Evolutionary conservation across 371 early-diverging fungal genomes (phyloP), one percentile per base, ranked within the genome.

Genomic region (Apophysomyces variabilis): DNA sequence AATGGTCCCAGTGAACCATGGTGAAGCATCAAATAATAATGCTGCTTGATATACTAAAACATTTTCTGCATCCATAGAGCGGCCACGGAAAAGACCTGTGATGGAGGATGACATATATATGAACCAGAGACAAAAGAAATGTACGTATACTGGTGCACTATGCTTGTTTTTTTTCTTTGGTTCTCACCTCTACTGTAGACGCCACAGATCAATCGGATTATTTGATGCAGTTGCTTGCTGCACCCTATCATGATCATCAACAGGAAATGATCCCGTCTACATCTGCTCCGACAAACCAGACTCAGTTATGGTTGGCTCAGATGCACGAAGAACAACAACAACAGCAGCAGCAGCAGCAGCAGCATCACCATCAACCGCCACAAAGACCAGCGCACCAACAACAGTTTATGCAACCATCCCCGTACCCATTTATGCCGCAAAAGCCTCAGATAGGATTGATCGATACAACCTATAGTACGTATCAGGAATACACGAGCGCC

Each of bases 161-260:
- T 50, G 9, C 54, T n/a, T 50, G 7, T 50, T n/a, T 50, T 21
- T 21, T 47, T 1, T 2, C 14, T 4, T 43, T 12, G 0, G 7
- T 47, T 50, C 21, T 50, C 32, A n/a, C 21, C 9, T 50, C 21
- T n/a, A 9, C 13, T 26, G 3, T 50, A 62, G 64, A 57, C 43
- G 43, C 57, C 7, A 21, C 41, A 3, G 66, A 66, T 39, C 60
- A 60, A 37, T 66, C 54, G 18, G 54, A 61, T 39, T 61, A 60
- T 37, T 57, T 66, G 32, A 41, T 66, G 44, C 66, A 66, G 21
- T 37, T 66, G n/a, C 44, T 66, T 9, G 54, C 54, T 5, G 61
- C 61, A 7, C 60, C 66, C 4, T 66, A 66, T 37, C 45, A 58
- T 9, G 43, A 66, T 56, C 61, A n/a, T 16, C 21, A n/a, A 9